Evolutionary conservation across 768 basidiomycete species (phyloP).

Genomic region (Holtermanniella nyarrowii): DNA sequence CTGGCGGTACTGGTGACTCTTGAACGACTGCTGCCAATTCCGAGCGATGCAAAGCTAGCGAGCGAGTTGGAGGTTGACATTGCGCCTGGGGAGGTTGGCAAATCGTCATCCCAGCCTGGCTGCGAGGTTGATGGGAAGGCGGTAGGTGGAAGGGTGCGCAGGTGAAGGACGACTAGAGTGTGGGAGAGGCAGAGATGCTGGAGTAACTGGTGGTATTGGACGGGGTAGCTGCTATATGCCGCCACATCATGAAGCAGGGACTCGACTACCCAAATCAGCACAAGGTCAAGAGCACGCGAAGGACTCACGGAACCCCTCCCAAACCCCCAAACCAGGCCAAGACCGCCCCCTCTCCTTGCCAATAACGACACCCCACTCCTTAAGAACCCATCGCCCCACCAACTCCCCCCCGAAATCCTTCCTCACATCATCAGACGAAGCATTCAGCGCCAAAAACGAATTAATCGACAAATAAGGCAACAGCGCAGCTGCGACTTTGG

Average conservation of each 20-base stretch:
- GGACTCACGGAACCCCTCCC: slow-evolving; percentile 40
- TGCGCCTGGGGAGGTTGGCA: not conserved
- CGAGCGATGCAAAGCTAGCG: slow-evolving; percentile 6
- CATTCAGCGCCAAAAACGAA: slow-evolving; percentile 29
- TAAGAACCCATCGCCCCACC: slow-evolving; percentile 34
- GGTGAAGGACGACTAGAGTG: slow-evolving; percentile 34
- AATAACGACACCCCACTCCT: slow-evolving; percentile 30
- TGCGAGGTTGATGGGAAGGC: slow-evolving; percentile 29
- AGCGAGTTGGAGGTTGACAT: slow-evolving; percentile 7
- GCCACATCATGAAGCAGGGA: slow-evolving; percentile 35
- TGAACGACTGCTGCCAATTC: slow-evolving; percentile 6
- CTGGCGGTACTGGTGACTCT: slow-evolving; percentile 16
- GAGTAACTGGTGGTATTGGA: slow-evolving; percentile 30
- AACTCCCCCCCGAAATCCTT: slow-evolving; percentile 32
- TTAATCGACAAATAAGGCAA: slow-evolving; percentile 31
- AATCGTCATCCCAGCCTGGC: not conserved
- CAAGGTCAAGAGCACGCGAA: not conserved
- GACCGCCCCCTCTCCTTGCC: slow-evolving; percentile 17
- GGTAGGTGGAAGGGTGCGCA: slow-evolving; percentile 26
- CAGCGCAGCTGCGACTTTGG: slow-evolving; percentile 17
- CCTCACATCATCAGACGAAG: slow-evolving; percentile 19
- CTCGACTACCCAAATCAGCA: slow-evolving; percentile 28
- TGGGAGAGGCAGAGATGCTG: slow-evolving; percentile 36
- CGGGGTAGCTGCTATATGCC: slow-evolving; percentile 32
- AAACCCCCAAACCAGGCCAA: slow-evolving; percentile 39